A percentile compares a stretch with the other conserved stretches of the same genome.
These are phyloP conservation scores for Lobulomyces angularis DNA, from an alignment of 192 early-diverging fungal genomes.

Conservation along the genomic window DNA sequence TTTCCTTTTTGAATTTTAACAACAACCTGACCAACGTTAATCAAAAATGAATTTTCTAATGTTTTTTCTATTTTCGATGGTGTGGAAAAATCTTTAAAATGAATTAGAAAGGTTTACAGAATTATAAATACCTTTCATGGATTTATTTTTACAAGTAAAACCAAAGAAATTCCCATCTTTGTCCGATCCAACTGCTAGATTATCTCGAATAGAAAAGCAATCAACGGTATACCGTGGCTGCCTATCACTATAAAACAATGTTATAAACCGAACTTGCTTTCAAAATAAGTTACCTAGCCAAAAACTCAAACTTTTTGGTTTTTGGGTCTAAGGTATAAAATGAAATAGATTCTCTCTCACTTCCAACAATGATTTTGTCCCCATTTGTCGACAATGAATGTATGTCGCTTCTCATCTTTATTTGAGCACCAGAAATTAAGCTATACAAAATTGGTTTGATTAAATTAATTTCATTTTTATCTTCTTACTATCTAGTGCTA, in stretches of 20 bases:
- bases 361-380: slow-evolving; percentile 17
- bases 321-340: slow-evolving; percentile 21
- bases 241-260: slow-evolving; percentile 11
- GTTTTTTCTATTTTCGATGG: too few species aligned
- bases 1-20: too few species aligned
- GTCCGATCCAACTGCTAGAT: slow-evolving; percentile 8
- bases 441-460: slow-evolving; percentile 7
- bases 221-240: slow-evolving; percentile 1
- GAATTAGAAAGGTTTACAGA: too few species aligned
- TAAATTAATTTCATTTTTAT: neutral
- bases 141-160: neutral
- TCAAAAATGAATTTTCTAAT: too few species aligned
- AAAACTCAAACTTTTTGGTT: slow-evolving; percentile 21
- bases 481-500: slow-evolving; percentile 21
- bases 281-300: slow-evolving; percentile 17
- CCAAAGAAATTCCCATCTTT: slow-evolving; percentile 14
- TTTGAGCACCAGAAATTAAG: slow-evolving; percentile 21
- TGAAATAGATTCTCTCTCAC: slow-evolving; percentile 16
- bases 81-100: too few species aligned
- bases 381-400: slow-evolving; percentile 19
- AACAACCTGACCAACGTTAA: too few species aligned
- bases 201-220: slow-evolving; percentile 12
- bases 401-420: slow-evolving; percentile 19
- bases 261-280: neutral
- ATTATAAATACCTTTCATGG: too few species aligned